Percentiles rank a stretch among this genome's conserved stretches.
phyloP scores from a whole-genome alignment of 1,284 basidiomycete genomes.

The Trichosporon ovoides region DNA sequence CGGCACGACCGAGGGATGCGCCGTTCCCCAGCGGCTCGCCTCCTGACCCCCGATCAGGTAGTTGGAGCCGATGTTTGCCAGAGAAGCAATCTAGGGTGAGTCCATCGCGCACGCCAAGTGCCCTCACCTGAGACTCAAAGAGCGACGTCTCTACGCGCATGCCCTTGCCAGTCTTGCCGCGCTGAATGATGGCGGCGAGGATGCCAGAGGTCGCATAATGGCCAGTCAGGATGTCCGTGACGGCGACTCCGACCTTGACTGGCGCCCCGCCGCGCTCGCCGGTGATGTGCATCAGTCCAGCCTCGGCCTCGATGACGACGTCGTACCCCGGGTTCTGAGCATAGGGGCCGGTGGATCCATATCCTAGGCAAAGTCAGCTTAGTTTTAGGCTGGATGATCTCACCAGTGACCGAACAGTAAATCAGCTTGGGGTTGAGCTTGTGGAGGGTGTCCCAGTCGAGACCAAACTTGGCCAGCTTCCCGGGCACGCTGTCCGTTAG shows the following conservation, averaged over 20 bases:
- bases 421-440: slow-evolving; percentile 75
- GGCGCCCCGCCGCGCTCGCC: slow-evolving; percentile 83
- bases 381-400: slow-evolving; percentile 18
- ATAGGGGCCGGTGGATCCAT: slow-evolving; percentile 89
- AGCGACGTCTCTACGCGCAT: slow-evolving; percentile 86
- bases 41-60: slow-evolving; percentile 83
- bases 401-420: slow-evolving; percentile 85
- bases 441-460: slow-evolving; percentile 78
- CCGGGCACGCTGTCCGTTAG: slow-evolving; percentile 48
- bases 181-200: slow-evolving; percentile 79
- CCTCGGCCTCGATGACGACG: slow-evolving; percentile 84
- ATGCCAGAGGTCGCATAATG: slow-evolving; percentile 91
- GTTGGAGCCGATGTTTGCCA: slow-evolving; percentile 90
- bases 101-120: background rate
- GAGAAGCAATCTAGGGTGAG: slow-evolving; percentile 66
- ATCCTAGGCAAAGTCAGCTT: slow-evolving; percentile 55
- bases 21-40: slow-evolving; percentile 81
- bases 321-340: slow-evolving; percentile 79
- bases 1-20: slow-evolving; percentile 81
- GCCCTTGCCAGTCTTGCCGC: slow-evolving; percentile 77
- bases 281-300: slow-evolving; percentile 92
- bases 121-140: slow-evolving; percentile 70
- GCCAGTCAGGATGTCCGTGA: slow-evolving; percentile 69
- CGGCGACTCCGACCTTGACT: slow-evolving; percentile 85
- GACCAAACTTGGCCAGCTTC: slow-evolving; percentile 75